Evolutionary conservation across 257 asterid genomes (phyloP).

Genomic region (Eustoma russellianum): DNA sequence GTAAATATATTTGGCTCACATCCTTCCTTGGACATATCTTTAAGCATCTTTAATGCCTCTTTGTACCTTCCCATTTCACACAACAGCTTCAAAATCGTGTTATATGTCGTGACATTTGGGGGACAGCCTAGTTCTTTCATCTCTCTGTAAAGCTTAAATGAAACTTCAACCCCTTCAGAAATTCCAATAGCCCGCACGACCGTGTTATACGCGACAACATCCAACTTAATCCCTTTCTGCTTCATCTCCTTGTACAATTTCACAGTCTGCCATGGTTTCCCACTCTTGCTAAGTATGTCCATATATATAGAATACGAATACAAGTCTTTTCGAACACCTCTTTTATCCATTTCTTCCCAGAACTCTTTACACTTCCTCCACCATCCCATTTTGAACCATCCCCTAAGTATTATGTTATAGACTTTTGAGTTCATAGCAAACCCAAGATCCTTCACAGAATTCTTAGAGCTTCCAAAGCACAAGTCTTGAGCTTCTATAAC

Average conservation of each 20-base stretch:
- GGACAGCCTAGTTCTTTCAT: conserved; percentile 64
- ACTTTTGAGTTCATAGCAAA: conserved; percentile 40
- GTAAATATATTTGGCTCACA: conserved; percentile 60
- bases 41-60: conserved; percentile 55
- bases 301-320: conserved; percentile 73
- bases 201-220: conserved; percentile 73
- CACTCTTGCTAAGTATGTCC: conserved; percentile 80
- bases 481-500: conserved; percentile 87
- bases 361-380: conserved; percentile 78
- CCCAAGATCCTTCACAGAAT: conserved; percentile 15
- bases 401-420: conserved; percentile 69
- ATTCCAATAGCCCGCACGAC: conserved; percentile 69
- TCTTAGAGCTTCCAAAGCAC: conserved; percentile 41
- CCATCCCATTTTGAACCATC: conserved; percentile 80
- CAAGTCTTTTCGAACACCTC: conserved; percentile 61
- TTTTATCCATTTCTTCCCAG: conserved; percentile 90
- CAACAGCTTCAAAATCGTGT: conserved; percentile 66
- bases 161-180: conserved; percentile 68
- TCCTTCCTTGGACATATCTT: conserved; percentile 52
- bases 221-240: conserved; percentile 55
- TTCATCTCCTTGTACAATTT: conserved; percentile 79
- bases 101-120: conserved; percentile 65
- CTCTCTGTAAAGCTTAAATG: conserved; percentile 57
- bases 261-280: conserved; percentile 84
- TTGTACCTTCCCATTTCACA: conserved; percentile 72